A percentile compares a stretch with the other conserved stretches of the same genome.
phyloP scores from a whole-genome alignment of 345 rosid species.

The Corymbia maculata region DNA sequence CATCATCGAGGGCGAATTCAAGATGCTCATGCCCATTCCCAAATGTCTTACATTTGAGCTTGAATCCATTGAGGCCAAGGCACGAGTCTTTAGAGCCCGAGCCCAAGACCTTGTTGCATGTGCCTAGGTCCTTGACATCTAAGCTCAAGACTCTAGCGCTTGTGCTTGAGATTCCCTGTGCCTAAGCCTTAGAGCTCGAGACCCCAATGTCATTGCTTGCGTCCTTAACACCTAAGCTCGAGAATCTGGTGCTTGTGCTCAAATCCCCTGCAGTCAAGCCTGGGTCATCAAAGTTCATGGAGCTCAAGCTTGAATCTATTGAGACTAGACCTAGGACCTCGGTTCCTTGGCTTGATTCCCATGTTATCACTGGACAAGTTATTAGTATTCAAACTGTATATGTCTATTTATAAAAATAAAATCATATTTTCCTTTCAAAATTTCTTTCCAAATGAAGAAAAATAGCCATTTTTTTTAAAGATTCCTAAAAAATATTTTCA shows the following conservation, averaged over 20 bases:
- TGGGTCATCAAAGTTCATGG: accelerated
- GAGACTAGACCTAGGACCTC: no score
- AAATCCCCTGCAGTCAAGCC: not conserved
- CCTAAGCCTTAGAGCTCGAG: not conserved
- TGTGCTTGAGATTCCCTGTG: not conserved
- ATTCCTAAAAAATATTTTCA: no score
- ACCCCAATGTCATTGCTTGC: accelerated
- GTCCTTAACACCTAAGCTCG: not conserved
- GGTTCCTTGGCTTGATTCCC: no score
- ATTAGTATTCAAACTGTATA: no score
- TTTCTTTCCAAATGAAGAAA: no score
- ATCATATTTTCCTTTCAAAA: no score
- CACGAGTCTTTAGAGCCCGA: accelerated
- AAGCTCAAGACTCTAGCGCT: not conserved
- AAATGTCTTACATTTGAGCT: accelerated
- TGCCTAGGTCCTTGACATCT: accelerated
- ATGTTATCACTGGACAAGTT: no score
- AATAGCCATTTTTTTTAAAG: no score
- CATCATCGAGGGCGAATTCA: accelerated
- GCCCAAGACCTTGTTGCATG: not conserved
- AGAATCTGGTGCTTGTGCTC: not conserved
- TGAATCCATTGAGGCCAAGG: accelerated
- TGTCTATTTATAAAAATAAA: no score
- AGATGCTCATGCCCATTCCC: not conserved
- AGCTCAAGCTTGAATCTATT: not conserved